Evolutionary conservation across 805 yeast genomes (phyloP).

Genomic region (Ogataea sp.): DNA sequence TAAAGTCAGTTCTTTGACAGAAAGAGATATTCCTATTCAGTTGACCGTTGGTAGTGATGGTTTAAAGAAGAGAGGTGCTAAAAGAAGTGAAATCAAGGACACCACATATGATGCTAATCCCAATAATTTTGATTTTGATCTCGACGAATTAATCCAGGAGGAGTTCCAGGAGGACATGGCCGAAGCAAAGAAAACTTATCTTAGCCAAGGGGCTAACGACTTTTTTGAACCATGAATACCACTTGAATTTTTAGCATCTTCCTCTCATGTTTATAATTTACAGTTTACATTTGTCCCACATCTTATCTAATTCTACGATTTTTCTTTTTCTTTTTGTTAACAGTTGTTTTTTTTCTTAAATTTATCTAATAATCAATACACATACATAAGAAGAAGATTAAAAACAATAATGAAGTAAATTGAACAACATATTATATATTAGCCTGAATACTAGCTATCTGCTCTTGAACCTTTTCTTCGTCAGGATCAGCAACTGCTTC

Average conservation of each 20-base stretch:
- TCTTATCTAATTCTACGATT: no score
- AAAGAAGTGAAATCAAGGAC: no score
- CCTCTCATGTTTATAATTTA: no score
- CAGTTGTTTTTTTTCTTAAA: no score
- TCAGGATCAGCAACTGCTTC: no score
- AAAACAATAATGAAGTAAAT: not conserved
- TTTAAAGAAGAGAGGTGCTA: slow-evolving; percentile 12
- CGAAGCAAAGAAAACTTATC: slow-evolving; percentile 4
- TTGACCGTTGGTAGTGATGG: slow-evolving; percentile 15
- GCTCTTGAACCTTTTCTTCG: not conserved
- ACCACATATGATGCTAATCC: slow-evolving; percentile 25
- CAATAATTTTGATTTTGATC: slow-evolving; percentile 36
- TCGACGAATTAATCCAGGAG: slow-evolving; percentile 36
- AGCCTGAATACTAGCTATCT: not conserved
- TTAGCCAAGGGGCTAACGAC: not conserved
- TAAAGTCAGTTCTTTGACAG: slow-evolving; percentile 15
- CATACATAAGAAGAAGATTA: no score
- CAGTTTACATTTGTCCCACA: no score
- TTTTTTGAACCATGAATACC: no score
- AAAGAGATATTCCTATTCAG: slow-evolving; percentile 21
- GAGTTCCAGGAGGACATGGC: slow-evolving; percentile 19
- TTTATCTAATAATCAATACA: no score
- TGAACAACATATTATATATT: not conserved
- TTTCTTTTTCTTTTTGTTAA: no score
- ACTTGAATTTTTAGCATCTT: no score